Percentiles rank a stretch among this genome's conserved stretches.
Conservation (phyloP, 495 filamentous ascomycete genomes). For the Amphirosellinia nigrospora region DNA sequence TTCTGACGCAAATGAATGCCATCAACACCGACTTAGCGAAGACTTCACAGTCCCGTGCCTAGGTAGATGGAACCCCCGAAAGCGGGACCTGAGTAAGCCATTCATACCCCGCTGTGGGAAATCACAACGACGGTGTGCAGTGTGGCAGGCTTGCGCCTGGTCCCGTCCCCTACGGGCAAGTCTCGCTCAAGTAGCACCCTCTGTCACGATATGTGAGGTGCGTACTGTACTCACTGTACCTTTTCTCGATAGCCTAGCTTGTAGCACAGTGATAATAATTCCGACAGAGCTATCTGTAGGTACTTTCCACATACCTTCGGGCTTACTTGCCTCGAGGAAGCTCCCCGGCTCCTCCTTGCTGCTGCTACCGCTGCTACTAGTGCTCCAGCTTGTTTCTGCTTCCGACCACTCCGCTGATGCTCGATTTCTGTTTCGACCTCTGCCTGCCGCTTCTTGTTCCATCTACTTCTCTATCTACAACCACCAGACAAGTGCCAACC, state of each 20-base stretch:
- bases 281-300: neutral
- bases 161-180: neutral
- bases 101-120: constrained; percentile 21
- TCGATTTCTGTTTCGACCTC: constrained; percentile 14
- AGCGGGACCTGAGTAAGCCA: constrained; percentile 26
- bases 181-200: neutral
- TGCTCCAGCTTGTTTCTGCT: constrained; percentile 21
- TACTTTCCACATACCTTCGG: constrained; percentile 5
- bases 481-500: constrained; percentile 8
- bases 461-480: constrained; percentile 13
- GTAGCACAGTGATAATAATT: constrained; percentile 11
- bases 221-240: constrained; percentile 14
- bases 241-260: neutral
- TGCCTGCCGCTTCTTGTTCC: constrained; percentile 14
- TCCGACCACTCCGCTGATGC: constrained; percentile 22
- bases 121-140: neutral
- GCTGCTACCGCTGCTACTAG: constrained; percentile 1
- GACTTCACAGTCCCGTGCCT: too few relatives aligned
- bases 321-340: neutral
- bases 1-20: neutral
- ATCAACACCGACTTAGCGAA: neutral
- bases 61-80: neutral
- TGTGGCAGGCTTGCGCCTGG: neutral
- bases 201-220: neutral
- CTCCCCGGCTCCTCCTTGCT: constrained; percentile 11